These are phyloP conservation scores for Claviceps citrina DNA, from an alignment of 2,329 filamentous ascomycete species.

Conservation along the genomic window DNA sequence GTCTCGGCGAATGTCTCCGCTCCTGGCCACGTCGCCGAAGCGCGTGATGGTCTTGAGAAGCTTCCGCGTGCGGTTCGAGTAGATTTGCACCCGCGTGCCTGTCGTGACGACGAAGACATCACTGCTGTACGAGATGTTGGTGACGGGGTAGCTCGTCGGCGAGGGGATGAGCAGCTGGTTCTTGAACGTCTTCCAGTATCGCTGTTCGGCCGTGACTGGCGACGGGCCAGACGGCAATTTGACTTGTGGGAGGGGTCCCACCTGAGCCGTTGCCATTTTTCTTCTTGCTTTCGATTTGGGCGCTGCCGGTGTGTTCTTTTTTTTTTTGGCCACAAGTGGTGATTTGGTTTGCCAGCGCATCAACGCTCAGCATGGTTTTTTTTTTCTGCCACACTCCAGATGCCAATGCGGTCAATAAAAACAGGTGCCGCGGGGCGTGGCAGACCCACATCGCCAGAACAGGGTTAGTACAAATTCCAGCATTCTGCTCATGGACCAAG, in stretches of 20 bases:
- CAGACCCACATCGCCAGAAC: background rate
- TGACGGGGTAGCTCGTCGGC: slow-evolving; percentile 77
- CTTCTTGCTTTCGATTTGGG: slow-evolving; percentile 19
- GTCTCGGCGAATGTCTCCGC: slow-evolving; percentile 76
- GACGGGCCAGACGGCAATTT: slow-evolving; percentile 73
- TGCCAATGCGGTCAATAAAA: slow-evolving; percentile 10
- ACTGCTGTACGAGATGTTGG: slow-evolving; percentile 65
- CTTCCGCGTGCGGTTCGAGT: slow-evolving; percentile 82
- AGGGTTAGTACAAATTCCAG: slow-evolving; percentile 1
- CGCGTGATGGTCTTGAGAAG: slow-evolving; percentile 85
- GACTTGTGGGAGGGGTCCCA: slow-evolving; percentile 62
- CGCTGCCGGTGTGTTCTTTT: background rate
- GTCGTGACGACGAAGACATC: slow-evolving; percentile 89
- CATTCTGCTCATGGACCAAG: too few relatives aligned
- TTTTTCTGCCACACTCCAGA: slow-evolving; percentile 15
- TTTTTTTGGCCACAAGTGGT: background rate
- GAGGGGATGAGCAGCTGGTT: slow-evolving; percentile 82
- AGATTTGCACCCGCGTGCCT: slow-evolving; percentile 82
- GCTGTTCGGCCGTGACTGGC: slow-evolving; percentile 76
- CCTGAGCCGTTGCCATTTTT: slow-evolving; percentile 49
- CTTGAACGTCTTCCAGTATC: slow-evolving; percentile 92
- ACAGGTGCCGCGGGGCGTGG: slow-evolving; percentile 3
- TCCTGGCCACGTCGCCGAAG: slow-evolving; percentile 81
- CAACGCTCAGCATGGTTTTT: slow-evolving; percentile 13
- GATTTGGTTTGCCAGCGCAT: background rate